Conservation (phyloP, 768 basidiomycete genomes). For the Lactifluus subvellereus region DNA sequence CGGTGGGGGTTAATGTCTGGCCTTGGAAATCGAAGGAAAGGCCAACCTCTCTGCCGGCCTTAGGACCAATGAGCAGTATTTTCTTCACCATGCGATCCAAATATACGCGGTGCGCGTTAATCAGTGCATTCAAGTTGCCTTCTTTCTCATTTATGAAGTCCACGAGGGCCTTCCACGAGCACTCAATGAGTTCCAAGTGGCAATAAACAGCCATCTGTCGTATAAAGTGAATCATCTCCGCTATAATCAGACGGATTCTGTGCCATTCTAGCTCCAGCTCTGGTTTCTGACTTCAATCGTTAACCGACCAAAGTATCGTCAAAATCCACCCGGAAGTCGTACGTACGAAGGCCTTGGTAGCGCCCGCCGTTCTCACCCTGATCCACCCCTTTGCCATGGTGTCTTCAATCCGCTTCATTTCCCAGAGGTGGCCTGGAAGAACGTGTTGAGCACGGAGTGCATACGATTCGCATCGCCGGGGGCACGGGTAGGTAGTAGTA, state of each 20-base stretch:
- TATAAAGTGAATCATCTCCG: conserved; percentile 97
- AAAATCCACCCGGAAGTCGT: conserved; percentile 59
- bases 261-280: conserved; percentile 87
- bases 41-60: conserved; percentile 68
- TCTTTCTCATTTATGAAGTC: conserved; percentile 85
- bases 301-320: background rate
- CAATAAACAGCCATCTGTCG: conserved; percentile 92
- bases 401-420: conserved; percentile 84
- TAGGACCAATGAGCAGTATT: conserved; percentile 64
- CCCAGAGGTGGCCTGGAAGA: conserved; percentile 67
- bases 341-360: conserved; percentile 64
- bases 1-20: background rate
- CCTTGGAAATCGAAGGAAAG: background rate
- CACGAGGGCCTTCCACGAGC: conserved; percentile 81
- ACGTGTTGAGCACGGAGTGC: too few relatives aligned
- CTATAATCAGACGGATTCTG: conserved; percentile 73
- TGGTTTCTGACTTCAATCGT: conserved; percentile 26
- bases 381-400: conserved; percentile 73
- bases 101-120: conserved; percentile 84
- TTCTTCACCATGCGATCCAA: conserved; percentile 82
- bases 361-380: conserved; percentile 64
- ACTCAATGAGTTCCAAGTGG: conserved; percentile 93
- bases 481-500: too few relatives aligned
- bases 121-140: conserved; percentile 89
- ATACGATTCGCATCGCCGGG: too few relatives aligned